A percentile compares a stretch with the other conserved stretches of the same genome.
Evolutionary conservation across 192 early-diverging fungal genomes (phyloP).

Genomic region (Pilobolus umbonatus): DNA sequence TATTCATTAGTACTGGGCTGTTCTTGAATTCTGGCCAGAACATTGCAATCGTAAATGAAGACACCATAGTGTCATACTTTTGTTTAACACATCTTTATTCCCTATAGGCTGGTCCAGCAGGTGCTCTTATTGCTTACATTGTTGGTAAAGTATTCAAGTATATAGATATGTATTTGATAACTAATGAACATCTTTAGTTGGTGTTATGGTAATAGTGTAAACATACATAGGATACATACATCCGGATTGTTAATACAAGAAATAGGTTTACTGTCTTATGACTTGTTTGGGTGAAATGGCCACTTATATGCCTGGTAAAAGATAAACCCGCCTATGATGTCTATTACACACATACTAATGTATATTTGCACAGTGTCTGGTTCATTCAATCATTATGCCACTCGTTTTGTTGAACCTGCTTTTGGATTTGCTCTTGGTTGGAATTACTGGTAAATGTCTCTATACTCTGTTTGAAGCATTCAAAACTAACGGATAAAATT

Average conservation of each 20-base stretch:
- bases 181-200: conserved; percentile 31
- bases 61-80: not conserved
- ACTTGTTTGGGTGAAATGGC: conserved; percentile 81
- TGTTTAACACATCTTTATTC: not conserved
- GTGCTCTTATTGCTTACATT: conserved; percentile 63
- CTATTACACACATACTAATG: too few relatives aligned
- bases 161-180: conserved; percentile 21
- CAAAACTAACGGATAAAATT: too few relatives aligned
- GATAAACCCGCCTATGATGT: not conserved
- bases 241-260: not conserved
- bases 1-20: conserved; percentile 51
- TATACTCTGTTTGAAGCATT: not conserved
- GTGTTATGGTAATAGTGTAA: conserved; percentile 44
- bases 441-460: conserved; percentile 38
- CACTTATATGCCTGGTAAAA: conserved; percentile 62
- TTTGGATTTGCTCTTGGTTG: conserved; percentile 65
- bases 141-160: conserved; percentile 4
- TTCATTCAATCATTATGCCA: conserved; percentile 68
- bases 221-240: not conserved
- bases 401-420: conserved; percentile 76
- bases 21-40: conserved; percentile 64
- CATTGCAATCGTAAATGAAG: conserved; percentile 41
- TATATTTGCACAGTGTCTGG: conserved; percentile 44
- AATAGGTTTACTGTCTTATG: conserved; percentile 46
- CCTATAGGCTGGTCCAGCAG: conserved; percentile 64